Conservation (phyloP, 345 rosid genomes). For the Turritis glabra region DNA sequence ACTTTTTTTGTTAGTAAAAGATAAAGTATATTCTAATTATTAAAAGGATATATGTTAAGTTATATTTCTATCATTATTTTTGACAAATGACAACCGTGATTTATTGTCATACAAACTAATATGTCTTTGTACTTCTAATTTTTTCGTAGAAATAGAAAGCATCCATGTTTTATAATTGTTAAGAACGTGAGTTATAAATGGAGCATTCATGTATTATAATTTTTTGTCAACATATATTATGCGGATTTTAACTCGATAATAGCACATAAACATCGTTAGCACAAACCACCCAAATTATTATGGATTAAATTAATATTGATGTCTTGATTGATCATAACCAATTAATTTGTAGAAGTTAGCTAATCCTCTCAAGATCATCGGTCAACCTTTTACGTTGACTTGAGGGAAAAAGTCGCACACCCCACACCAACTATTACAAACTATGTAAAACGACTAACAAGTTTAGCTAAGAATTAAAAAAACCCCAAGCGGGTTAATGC, state of each 20-base stretch:
- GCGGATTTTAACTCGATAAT: neutral
- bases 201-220: neutral
- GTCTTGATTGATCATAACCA: slow-evolving; percentile 16
- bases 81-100: neutral
- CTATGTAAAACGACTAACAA: neutral
- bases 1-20: no score
- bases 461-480: neutral
- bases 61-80: neutral
- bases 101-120: no score
- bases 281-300: no score
- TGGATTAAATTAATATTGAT: no score
- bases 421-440: slow-evolving; percentile 22
- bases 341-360: slow-evolving; percentile 18
- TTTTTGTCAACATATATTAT: neutral
- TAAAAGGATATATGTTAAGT: neutral
- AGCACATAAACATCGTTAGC: neutral
- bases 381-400: slow-evolving; percentile 29
- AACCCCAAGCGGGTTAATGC: neutral
- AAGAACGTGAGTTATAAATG: neutral
- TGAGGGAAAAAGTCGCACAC: slow-evolving; percentile 25
- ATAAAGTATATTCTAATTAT: no score
- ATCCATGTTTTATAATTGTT: no score
- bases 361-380: slow-evolving; percentile 35
- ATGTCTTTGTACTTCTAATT: neutral
- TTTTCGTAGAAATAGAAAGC: neutral